phyloP scores from a whole-genome alignment of 225 moss, liverwort and hornwort genomes.

The Climacium dendroides region DNA sequence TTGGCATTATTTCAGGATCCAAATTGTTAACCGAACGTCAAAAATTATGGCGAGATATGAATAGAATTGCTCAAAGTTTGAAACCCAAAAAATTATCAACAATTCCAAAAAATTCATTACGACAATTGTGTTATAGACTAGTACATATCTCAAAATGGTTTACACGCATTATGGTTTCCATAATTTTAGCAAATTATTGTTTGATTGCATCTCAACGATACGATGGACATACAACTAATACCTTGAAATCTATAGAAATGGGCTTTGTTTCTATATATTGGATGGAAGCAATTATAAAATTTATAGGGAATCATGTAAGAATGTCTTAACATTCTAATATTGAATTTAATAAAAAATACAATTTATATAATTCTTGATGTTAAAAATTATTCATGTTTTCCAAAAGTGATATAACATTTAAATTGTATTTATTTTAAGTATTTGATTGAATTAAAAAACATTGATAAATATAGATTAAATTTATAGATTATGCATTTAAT shows the following conservation, averaged over 20 bases:
- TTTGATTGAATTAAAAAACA: neutral
- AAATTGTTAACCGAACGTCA: conserved; percentile 78
- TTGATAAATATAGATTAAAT: no score
- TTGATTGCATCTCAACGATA: conserved; percentile 31
- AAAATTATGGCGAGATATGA: conserved; percentile 88
- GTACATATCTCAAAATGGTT: conserved; percentile 26
- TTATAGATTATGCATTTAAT: neutral
- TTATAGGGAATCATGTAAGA: conserved; percentile 50
- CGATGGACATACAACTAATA: neutral
- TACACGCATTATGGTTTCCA: conserved; percentile 2
- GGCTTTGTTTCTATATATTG: conserved; percentile 49
- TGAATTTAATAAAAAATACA: neutral
- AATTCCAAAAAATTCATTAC: neutral
- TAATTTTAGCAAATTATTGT: conserved; percentile 35
- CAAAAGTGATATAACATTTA: neutral
- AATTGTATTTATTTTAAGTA: no score
- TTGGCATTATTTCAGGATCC: conserved; percentile 76
- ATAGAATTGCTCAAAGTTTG: conserved; percentile 79
- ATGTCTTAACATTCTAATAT: no score
- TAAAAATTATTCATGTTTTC: no score
- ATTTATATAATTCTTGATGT: no score
- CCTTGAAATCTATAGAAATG: neutral
- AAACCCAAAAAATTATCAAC: conserved; percentile 30
- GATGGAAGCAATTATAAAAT: conserved; percentile 38
- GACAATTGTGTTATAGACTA: conserved; percentile 17